Percentiles rank a stretch among this genome's conserved stretches.
These are phyloP conservation scores for Pseudonitzschia pungens DNA, from an alignment of 108 stramenopile species.

Conservation along the genomic window DNA sequence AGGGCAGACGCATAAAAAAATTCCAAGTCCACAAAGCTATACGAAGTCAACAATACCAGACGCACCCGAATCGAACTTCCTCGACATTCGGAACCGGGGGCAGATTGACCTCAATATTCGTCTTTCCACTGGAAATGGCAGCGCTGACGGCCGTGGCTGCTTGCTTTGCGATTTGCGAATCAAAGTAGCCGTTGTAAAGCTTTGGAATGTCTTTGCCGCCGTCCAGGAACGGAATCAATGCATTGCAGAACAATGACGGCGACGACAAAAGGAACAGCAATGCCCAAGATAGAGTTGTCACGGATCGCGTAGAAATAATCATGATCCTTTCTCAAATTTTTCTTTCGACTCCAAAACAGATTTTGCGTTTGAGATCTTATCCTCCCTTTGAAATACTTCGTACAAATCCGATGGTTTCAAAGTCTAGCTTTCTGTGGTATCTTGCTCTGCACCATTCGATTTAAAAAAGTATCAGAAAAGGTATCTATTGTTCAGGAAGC, in stretches of 20 bases:
- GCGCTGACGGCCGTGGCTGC: slow-evolving; percentile 58
- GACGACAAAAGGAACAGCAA: neutral
- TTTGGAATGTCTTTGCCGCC: slow-evolving; percentile 79
- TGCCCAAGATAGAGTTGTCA: neutral
- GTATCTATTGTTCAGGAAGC: neutral
- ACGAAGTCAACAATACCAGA: neutral
- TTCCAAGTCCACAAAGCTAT: no score
- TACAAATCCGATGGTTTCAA: no score
- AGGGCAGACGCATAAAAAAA: no score
- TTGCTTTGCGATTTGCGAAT: slow-evolving; percentile 78
- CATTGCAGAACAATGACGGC: slow-evolving; percentile 1
- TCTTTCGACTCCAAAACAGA: no score
- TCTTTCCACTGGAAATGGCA: slow-evolving; percentile 67
- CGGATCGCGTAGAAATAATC: neutral
- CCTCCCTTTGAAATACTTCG: no score
- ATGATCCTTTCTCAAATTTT: neutral
- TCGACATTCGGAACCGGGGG: slow-evolving; percentile 84
- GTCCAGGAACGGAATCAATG: slow-evolving; percentile 64
- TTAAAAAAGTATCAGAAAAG: neutral
- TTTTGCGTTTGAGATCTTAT: no score
- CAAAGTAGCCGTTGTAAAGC: slow-evolving; percentile 71
- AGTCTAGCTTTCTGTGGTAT: no score
- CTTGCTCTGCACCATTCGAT: neutral
- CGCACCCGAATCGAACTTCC: slow-evolving; percentile 47
- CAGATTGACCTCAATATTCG: slow-evolving; percentile 79